A percentile compares a stretch with the other conserved stretches of the same genome.
phyloP scores from a whole-genome alignment of 2,329 filamentous ascomycete species.

The Balansia obtecta region DNA sequence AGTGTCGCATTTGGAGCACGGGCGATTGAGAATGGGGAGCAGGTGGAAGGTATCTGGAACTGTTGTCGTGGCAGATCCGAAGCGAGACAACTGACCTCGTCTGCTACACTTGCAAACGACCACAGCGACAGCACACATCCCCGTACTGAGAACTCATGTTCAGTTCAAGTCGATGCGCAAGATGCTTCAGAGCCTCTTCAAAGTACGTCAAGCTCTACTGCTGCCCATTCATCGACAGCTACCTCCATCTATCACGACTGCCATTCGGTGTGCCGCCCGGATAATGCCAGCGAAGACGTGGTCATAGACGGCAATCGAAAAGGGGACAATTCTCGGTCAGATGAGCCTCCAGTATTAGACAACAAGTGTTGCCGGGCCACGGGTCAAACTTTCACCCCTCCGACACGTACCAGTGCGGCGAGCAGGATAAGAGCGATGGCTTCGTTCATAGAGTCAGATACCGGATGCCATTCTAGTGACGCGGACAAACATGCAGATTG shows the following conservation, averaged over 20 bases:
- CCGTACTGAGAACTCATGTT: not conserved
- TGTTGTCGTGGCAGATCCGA: constrained; percentile 36
- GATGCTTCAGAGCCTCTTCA: not conserved
- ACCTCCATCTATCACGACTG: not conserved
- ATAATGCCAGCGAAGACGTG: not conserved
- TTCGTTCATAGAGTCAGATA: not conserved
- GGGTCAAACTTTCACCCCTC: not conserved
- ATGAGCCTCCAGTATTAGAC: not conserved
- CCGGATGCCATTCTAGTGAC: too few relatives aligned
- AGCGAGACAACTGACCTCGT: constrained; percentile 12
- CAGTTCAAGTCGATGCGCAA: not conserved
- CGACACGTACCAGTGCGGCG: not conserved
- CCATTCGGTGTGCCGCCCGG: not conserved
- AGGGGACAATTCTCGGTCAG: not conserved
- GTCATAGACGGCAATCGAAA: not conserved
- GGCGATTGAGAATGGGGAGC: constrained; percentile 70
- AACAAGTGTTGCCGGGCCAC: not conserved
- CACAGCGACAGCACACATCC: not conserved
- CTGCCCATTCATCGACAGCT: not conserved
- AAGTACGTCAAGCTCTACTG: not conserved
- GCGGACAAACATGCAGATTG: constrained; percentile 5
- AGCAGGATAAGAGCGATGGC: not conserved
- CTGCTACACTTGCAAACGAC: constrained; percentile 12
- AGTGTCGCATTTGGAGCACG: constrained; percentile 78
- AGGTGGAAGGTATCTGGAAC: constrained; percentile 78